These are phyloP conservation scores for Candida ficus DNA, from an alignment of 805 yeast species.

Conservation along the genomic window DNA sequence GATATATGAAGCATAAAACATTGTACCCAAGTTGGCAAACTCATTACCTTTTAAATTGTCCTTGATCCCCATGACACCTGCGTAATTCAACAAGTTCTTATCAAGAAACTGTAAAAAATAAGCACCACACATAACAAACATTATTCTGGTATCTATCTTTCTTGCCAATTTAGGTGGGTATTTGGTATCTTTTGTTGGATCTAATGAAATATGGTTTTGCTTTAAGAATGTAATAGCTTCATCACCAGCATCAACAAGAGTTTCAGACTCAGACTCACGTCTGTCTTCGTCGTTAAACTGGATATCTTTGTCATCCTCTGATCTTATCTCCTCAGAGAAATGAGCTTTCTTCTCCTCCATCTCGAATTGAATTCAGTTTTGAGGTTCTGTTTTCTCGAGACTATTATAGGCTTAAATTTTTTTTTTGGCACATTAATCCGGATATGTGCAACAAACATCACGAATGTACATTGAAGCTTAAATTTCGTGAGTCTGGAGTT, in stretches of 20 bases:
- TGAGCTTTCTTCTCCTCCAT: not conserved
- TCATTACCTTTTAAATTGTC: slow-evolving; percentile 41
- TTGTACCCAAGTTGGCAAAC: slow-evolving; percentile 48
- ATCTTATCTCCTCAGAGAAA: not conserved
- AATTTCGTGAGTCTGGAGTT: no score
- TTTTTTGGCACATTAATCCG: no score
- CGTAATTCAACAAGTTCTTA: slow-evolving; percentile 53
- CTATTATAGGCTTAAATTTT: no score
- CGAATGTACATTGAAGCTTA: no score
- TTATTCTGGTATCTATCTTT: slow-evolving; percentile 43
- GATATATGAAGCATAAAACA: slow-evolving; percentile 48
- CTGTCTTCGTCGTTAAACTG: not conserved
- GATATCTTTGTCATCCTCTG: not conserved
- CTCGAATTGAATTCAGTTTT: no score
- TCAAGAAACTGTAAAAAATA: slow-evolving; percentile 57
- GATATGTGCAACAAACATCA: no score
- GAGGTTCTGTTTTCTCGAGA: no score
- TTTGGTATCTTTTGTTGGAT: not conserved
- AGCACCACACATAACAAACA: slow-evolving; percentile 46
- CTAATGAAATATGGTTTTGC: slow-evolving; percentile 9
- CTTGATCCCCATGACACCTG: slow-evolving; percentile 62
- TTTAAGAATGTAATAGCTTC: slow-evolving; percentile 23
- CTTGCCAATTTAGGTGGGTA: slow-evolving; percentile 20
- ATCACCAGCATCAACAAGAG: slow-evolving; percentile 10
- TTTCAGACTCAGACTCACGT: not conserved